phyloP scores from a whole-genome alignment of 2,329 filamentous ascomycete species.

The Metarhizium rileyi region DNA sequence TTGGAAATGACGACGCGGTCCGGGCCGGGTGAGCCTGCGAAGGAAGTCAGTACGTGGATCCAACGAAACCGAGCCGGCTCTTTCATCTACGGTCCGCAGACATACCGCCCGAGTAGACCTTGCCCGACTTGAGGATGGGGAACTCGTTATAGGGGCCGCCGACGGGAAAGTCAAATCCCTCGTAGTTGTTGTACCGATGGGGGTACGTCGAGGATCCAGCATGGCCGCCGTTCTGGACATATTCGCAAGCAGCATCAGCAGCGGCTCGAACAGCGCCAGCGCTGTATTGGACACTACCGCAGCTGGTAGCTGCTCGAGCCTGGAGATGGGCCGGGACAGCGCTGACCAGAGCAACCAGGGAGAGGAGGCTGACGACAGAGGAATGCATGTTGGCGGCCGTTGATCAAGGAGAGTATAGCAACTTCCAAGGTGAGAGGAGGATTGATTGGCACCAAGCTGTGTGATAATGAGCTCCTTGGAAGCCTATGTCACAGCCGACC shows the following conservation, averaged over 20 bases:
- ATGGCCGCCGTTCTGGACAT: slow-evolving; percentile 13
- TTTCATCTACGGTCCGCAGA: neutral
- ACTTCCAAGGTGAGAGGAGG: neutral
- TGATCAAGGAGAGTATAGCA: too few species aligned
- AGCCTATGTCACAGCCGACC: too few species aligned
- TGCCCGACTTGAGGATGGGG: slow-evolving; percentile 22
- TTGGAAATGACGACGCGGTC: slow-evolving; percentile 55
- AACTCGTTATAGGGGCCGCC: slow-evolving; percentile 30
- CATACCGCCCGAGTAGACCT: slow-evolving; percentile 26
- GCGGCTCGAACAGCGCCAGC: slow-evolving; percentile 18
- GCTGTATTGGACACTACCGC: slow-evolving; percentile 21
- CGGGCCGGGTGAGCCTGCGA: slow-evolving; percentile 41
- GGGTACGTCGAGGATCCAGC: slow-evolving; percentile 25
- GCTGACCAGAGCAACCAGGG: slow-evolving; percentile 18
- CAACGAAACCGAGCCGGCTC: neutral
- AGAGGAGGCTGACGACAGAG: slow-evolving; percentile 16
- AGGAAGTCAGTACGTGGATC: neutral
- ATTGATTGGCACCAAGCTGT: neutral
- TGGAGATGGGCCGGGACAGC: slow-evolving; percentile 17
- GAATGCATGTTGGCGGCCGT: slow-evolving; percentile 15
- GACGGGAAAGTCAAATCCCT: slow-evolving; percentile 25
- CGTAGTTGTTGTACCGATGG: slow-evolving; percentile 29
- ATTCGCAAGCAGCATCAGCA: slow-evolving; percentile 16
- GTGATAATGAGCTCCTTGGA: neutral
- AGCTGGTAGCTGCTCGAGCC: slow-evolving; percentile 17